These are phyloP conservation scores for Glycyrrhiza uralensis DNA, from an alignment of 306 rosid genomes.

Conservation along the genomic window DNA sequence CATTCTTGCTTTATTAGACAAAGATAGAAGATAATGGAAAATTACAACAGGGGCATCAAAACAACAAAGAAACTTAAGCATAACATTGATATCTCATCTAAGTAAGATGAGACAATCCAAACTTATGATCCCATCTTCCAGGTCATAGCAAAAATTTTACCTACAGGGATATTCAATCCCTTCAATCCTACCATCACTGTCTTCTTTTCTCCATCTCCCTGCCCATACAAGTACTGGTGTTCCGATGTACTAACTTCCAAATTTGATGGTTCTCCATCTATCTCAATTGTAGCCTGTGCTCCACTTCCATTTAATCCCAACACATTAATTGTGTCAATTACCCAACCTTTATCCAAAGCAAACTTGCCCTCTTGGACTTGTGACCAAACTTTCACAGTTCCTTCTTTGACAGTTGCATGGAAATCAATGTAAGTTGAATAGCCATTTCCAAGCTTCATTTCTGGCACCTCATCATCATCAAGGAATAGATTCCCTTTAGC, in stretches of 20 bases:
- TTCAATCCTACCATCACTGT: conserved; percentile 52
- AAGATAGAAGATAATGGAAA: not conserved
- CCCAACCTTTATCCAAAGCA: conserved; percentile 73
- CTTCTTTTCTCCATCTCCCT: conserved; percentile 38
- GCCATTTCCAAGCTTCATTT: conserved; percentile 73
- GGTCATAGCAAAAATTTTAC: conserved; percentile 55
- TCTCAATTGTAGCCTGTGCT: conserved; percentile 34
- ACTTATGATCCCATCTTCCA: conserved; percentile 60
- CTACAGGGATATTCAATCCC: conserved; percentile 63
- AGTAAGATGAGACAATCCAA: not conserved
- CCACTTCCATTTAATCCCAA: conserved; percentile 65
- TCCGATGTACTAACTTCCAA: conserved; percentile 39
- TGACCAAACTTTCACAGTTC: conserved; percentile 74
- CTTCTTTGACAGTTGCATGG: conserved; percentile 51
- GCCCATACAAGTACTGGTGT: conserved; percentile 31
- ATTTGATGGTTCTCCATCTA: conserved; percentile 52
- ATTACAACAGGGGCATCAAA: not conserved
- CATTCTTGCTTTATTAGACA: not conserved
- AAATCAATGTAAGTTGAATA: conserved; percentile 63
- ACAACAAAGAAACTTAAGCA: not conserved
- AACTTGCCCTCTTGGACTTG: conserved; percentile 69
- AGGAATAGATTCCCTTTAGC: conserved; percentile 79
- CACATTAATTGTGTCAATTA: conserved; percentile 62
- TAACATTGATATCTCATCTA: not conserved
- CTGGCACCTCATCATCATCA: conserved; percentile 75